Percentiles rank a stretch among this genome's conserved stretches.
Evolutionary conservation across 179 eudicot genomes (phyloP).

Genomic region (Sideroxylon spinosum): DNA sequence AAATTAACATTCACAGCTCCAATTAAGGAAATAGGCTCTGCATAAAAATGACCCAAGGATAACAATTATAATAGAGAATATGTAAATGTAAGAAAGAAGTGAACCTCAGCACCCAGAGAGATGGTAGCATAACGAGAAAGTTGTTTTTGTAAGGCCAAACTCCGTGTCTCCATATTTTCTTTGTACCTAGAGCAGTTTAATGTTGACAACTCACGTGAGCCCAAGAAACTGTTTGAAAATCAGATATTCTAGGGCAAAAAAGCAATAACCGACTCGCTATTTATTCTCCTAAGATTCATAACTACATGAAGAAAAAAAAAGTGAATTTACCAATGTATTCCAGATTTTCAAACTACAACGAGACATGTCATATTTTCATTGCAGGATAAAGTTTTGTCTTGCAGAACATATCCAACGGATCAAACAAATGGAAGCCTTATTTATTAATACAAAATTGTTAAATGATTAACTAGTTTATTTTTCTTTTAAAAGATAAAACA

Average conservation of each 20-base stretch:
- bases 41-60: neutral
- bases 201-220: neutral
- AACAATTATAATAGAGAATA: conserved; percentile 6
- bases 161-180: conserved; percentile 49
- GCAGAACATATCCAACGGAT: conserved; percentile 3
- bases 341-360: neutral
- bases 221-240: neutral
- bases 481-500: neutral
- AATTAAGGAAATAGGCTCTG: neutral
- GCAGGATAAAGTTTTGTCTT: neutral
- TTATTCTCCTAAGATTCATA: no score
- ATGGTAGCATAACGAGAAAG: conserved; percentile 75
- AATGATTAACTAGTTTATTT: neutral
- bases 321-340: neutral
- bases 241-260: no score
- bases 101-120: conserved; percentile 72
- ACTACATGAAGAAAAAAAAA: neutral
- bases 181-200: conserved; percentile 53
- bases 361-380: neutral
- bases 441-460: neutral
- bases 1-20: neutral
- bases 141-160: conserved; percentile 64
- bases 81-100: conserved; percentile 11
- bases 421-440: neutral
- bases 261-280: no score